A percentile compares a stretch with the other conserved stretches of the same genome.
Evolutionary conservation across 495 filamentous ascomycete genomes (phyloP).

Genomic region (Penicillium argentinense): DNA sequence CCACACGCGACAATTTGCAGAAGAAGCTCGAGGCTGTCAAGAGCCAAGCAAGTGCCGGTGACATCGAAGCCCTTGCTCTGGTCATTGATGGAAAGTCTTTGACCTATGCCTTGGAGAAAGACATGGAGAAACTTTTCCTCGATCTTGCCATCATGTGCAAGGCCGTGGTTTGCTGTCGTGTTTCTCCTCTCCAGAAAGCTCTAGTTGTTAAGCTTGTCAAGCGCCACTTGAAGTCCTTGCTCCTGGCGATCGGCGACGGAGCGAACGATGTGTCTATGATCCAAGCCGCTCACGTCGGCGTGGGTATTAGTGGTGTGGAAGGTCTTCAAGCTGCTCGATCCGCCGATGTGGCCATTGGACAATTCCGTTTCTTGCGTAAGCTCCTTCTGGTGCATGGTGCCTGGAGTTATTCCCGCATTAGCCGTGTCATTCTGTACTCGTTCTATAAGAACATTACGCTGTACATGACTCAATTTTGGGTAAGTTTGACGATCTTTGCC

Average conservation of each 20-base stretch:
- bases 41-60: constrained; percentile 70
- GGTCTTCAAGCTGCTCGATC: constrained; percentile 97
- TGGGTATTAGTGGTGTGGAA: constrained; percentile 96
- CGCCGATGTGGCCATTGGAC: constrained; percentile 93
- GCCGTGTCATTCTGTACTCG: constrained; percentile 94
- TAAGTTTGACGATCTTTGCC: constrained; percentile 37
- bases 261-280: constrained; percentile 99
- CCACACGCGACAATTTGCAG: constrained; percentile 79
- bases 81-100: constrained; percentile 96
- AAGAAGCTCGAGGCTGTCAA: constrained; percentile 91
- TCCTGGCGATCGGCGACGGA: constrained; percentile 95
- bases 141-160: constrained; percentile 96
- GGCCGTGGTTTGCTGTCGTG: constrained; percentile 97
- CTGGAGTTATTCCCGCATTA: constrained; percentile 97
- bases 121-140: constrained; percentile 89
- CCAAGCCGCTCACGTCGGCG: constrained; percentile 96
- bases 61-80: constrained; percentile 87
- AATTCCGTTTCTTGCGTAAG: constrained; percentile 95
- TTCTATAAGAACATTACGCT: constrained; percentile 99
- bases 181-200: constrained; percentile 98
- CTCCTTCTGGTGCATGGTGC: constrained; percentile 93
- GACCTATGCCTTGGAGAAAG: constrained; percentile 90
- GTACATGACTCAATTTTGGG: constrained; percentile 99
- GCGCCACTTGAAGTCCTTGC: constrained; percentile 85
- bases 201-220: constrained; percentile 99